phyloP scores from a whole-genome alignment of 108 stramenopile species.

The Nitzschia sp. region DNA sequence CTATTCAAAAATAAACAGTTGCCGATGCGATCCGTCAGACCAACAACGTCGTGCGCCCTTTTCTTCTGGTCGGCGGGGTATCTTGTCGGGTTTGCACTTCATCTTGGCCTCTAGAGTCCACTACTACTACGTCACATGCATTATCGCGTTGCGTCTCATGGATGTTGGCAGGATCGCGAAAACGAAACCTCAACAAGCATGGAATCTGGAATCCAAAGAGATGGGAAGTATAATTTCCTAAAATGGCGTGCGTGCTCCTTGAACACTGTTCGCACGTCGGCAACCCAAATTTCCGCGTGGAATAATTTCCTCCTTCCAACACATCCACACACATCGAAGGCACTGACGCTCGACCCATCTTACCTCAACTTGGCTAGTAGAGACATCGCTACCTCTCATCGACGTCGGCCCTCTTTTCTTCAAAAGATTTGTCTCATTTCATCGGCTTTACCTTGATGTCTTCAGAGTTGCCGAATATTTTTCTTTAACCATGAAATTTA shows the following conservation, averaged over 20 bases:
- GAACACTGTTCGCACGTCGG: background rate
- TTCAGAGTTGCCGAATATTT: too few relatives aligned
- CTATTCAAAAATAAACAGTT: background rate
- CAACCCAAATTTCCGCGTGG: background rate
- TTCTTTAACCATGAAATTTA: conserved; percentile 38
- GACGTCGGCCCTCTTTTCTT: background rate
- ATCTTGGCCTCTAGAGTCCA: background rate
- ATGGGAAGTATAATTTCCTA: background rate
- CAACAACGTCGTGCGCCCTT: too few relatives aligned
- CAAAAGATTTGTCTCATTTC: too few relatives aligned
- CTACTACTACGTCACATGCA: background rate
- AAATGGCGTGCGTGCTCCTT: background rate
- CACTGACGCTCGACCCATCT: background rate
- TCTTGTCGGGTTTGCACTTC: background rate
- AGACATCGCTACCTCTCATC: too few relatives aligned
- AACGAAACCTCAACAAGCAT: conserved; percentile 1
- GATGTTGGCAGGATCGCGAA: conserved; percentile 7
- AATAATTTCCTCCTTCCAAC: background rate
- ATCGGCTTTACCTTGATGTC: too few relatives aligned
- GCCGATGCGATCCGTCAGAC: too few relatives aligned
- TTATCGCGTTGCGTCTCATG: too few relatives aligned
- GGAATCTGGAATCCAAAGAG: conserved; percentile 1
- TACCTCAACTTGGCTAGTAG: background rate
- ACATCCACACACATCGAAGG: background rate
- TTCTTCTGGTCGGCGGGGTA: conserved; percentile 1